Base-by-base conservation (phyloP, 2,329 filamentous ascomycete genomes). In the Acephala macrosclerotiorum region DNA sequence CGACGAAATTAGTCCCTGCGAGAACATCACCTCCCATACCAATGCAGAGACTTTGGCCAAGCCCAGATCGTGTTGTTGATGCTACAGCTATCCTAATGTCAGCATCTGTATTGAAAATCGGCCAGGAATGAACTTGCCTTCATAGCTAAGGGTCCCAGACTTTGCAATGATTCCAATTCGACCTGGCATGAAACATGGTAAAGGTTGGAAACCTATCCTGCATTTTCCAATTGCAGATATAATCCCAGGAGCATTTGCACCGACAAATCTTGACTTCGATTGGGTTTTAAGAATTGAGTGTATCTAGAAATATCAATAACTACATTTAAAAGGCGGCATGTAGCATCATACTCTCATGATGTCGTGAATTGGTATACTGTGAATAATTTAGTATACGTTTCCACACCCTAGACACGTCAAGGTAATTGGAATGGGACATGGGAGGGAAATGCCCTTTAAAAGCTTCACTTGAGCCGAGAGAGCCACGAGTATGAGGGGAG, bases 21-120 rank as follows among this genome's bases (percentile, higher is more conserved):
- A 93, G 79, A 9, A 91, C 84, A 76, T 93, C 90, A 6, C 91
- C 91, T 5, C 91, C 91, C 83, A 93, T 89, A 25, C 89, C 89
- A 68, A 93, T 91, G 69, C 88, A 90, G 38, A 92, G 80, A 75
- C 87, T 91, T 75, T 93, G 91, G 0, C 91, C 91, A 7, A 93
- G 79, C 5, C 90, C 90, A 64, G 89, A 86, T 75, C 89, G 81
- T 14, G 89, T 90, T 42, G 90, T 86, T 1, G 89, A 91, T 14
- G 88, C 90, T 2, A 92, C 90, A 16, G 90, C 88, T 81, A 57
- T 40, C 18, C 3, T 6, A 45, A 18, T 7, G 14, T 72, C 40
- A 73, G 64, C 16, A 33, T 20, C 4, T 14, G 12, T 25, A 20
- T 33, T 11, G 14, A 25, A 35, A 4, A n/a, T 25, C 7, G 18